Evolutionary conservation across 768 basidiomycete species (phyloP), one percentile per base, ranked within the genome.

Genomic region (Nidularia sp.): DNA sequence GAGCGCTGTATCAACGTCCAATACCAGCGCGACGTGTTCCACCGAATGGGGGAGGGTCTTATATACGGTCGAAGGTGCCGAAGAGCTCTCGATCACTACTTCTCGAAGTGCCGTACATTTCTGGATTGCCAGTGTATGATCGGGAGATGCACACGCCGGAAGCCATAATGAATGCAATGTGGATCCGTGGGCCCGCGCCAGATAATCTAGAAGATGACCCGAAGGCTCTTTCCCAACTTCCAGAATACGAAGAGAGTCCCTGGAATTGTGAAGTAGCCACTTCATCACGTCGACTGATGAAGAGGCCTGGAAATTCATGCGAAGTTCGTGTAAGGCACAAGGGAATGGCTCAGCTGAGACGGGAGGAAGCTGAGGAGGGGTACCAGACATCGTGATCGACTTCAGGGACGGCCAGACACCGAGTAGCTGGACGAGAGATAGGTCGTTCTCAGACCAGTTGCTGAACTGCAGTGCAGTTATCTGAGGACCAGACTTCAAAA

Each of bases 401-500:
- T 69, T 70, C 51, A 90, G 67, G 12, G 75, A 70, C 2, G 85
- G 76, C 80, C 83, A 88, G 51, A 84, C 69, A 48, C 79, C 75
- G 55, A 89, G 78, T 39, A 90, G 76, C 64, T 86, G 83, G 45
- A 74, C 68, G 48, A 88, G 68, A 12, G 77, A 69, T 39, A 78
- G 66, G 47, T 74, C 66, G 60, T 85, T 82, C 55, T 83, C 78
- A 8, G 87, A 83, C 85, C 85, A 88, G 61, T 90, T 89, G 62
- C 76, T 79, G 60, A 90, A 84, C 50, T 78, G 76, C 4, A 90
- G 72, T 4, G 73, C 66, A 32, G 75, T 69, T 55, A 82, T 78
- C 44, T 55, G 61, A 1, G 86, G 82, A n/a, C 81, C 84, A 7
- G 76, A 63, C 49, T 69, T 76, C 48, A 88, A 74, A 42, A 78